Base-by-base conservation (phyloP, 1,139 yeast species). In the Blastobotrys aristatus region DNA sequence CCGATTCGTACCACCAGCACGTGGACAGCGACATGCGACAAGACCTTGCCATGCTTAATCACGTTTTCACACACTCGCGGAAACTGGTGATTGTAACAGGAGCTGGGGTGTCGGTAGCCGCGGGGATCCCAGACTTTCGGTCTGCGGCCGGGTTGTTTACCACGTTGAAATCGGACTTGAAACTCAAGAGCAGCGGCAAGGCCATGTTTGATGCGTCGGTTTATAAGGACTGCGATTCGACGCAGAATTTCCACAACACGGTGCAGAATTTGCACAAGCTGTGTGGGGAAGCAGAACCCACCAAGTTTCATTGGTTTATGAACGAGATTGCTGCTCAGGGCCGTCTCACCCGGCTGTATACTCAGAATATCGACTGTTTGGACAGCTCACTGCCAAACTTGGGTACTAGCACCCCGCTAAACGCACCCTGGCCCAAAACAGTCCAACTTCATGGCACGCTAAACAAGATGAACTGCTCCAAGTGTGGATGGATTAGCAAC, bases 111-210 rank as follows among this genome's bases (percentile, higher is more conserved):
- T 85, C 95, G 24, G 92, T 90, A 50, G 85, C 85, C 39, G 88
- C 95, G 0, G 96, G 96, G 2, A 87, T 88, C 37, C 96, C 96
- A 2, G 96, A 88, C 63, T 88, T 88, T 62, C 70, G 96, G 53
- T 85, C 95, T 0, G 72, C 82, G 13, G 78, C 81, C 54, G 96
- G 95, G 2, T 69, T 87, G 39, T 87, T 87, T 63, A 78, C 82
- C 52, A 73, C 82, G 46, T 76, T 84, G 42, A 79, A 80, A 54
- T 59, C 63, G 3, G 64, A 69, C 2, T 46, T 66, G 60, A 43
- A 57, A 55, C 41, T 66, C 76, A 73, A 40, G 64, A 55, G 53
- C 32, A 73, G 80, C 3, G 95, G 95, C 7, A 87, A 84, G 62
- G 89, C 84, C 44, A 70, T 87, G 53, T 87, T 88, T 62, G 95